Conservation (phyloP, 1,139 yeast genomes). For the Groenewaldozyma auringiensis region DNA sequence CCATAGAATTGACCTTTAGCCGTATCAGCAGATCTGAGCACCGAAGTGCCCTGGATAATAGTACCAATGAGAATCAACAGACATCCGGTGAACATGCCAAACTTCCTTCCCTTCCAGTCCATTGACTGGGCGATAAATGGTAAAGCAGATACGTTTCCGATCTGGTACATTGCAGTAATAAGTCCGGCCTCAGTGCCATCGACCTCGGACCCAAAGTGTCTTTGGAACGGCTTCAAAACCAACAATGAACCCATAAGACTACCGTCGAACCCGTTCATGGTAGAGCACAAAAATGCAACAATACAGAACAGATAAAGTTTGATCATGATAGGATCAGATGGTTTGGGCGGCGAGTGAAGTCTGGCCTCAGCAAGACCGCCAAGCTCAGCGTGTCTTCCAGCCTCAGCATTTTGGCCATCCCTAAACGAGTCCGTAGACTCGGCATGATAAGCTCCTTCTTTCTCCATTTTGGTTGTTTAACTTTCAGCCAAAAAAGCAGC, state of each 20-base stretch:
- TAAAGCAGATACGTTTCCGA: slow-evolving; percentile 15
- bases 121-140: slow-evolving; percentile 16
- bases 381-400: too few species aligned
- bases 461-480: too few species aligned
- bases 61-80: slow-evolving; percentile 10
- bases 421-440: too few species aligned
- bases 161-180: slow-evolving; percentile 16
- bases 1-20: slow-evolving; percentile 13
- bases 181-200: slow-evolving; percentile 16
- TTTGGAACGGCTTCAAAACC: slow-evolving; percentile 10
- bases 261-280: slow-evolving; percentile 18
- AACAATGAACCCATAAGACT: slow-evolving; percentile 16
- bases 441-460: too few species aligned
- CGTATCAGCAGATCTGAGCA: not conserved
- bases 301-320: slow-evolving; percentile 13
- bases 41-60: slow-evolving; percentile 11
- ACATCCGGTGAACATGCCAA: slow-evolving; percentile 13
- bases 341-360: slow-evolving; percentile 8
- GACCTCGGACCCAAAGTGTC: slow-evolving; percentile 12
- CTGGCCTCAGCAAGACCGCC: slow-evolving; percentile 7
- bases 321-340: slow-evolving; percentile 9
- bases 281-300: slow-evolving; percentile 14
- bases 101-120: slow-evolving; percentile 12
- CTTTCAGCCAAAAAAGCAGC: too few species aligned
- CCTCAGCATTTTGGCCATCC: too few species aligned